Evolutionary conservation across 352 stramenopile species (phyloP), one percentile per base, ranked within the genome.

Genomic region (Globisporangium middletonii): DNA sequence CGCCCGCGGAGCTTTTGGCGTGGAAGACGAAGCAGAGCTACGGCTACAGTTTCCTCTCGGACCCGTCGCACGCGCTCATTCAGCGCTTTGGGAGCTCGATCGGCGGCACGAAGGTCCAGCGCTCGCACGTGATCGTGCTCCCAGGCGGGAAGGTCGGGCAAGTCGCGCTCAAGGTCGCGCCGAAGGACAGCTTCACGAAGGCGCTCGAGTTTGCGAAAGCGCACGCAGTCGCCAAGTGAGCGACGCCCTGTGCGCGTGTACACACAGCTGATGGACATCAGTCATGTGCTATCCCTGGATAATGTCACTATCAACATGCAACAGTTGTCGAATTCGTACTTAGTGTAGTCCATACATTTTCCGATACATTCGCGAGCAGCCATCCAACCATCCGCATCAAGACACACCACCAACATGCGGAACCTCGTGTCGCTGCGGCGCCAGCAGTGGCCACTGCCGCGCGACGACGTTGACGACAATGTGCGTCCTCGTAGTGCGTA

Each of bases 11-110:
- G 59, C 69, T 94, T n/a, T 62, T 70, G 35, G 72, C 72, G 56
- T 95, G 83, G 86, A 92, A 92, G 63, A 62, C 79, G 46, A 81
- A 80, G 71, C 81, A 92, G 63, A 81, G 70, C 57, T 90, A 92
- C 63, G 73, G 71, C 59, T 95, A 91, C 63, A 84, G 70, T 47
- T 77, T 95, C 46, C 69, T 95, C 27, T 93, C 81, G 59, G 86
- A 95, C 57, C 79, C 82, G 0, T 77, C 83, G 69, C 83, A 93
- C 65, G 65, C 73, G 42, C 65, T 95, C 9, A 92, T 95, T 60
- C 63, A 59, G 57, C 76, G 83, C 65, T 94, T 95, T 59, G 86
- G 86, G 49, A 93, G 77, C 71, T 92, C 68, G 42, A 76, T 77
- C 44, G 73, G 73, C 18, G 77, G 79, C 26, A 74, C 70, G 65